Evolutionary conservation across 441 rosid species (phyloP).

Genomic region (Dalechampia spathulata): DNA sequence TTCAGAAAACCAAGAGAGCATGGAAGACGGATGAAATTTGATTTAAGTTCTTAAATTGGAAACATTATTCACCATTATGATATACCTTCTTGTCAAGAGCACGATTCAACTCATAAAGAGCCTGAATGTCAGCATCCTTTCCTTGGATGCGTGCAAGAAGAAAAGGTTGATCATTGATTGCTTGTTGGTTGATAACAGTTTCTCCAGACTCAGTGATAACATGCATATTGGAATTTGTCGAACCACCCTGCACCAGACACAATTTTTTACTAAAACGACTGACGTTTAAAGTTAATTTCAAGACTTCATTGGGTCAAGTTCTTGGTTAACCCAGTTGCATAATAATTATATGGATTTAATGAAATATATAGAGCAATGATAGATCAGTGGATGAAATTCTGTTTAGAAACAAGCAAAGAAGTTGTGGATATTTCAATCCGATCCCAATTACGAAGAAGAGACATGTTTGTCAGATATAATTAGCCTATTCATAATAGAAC

Average conservation of each 20-base stretch:
- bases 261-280: conserved; percentile 20
- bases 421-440: too few relatives aligned
- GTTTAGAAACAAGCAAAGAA: conserved; percentile 1
- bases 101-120: conserved; percentile 51
- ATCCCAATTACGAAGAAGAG: not conserved
- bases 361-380: not conserved
- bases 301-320: not conserved
- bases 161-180: conserved; percentile 38
- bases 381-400: not conserved
- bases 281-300: not conserved
- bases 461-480: not conserved
- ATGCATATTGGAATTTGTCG: conserved; percentile 37
- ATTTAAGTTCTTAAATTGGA: not conserved
- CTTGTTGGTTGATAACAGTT: conserved; percentile 29
- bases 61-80: conserved; percentile 6
- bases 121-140: conserved; percentile 71
- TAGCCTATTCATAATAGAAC: not conserved
- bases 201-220: conserved; percentile 33
- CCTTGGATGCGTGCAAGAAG: conserved; percentile 43
- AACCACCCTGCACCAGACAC: conserved; percentile 36
- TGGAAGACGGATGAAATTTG: not conserved
- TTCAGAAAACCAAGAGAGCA: not conserved
- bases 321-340: conserved; percentile 5
- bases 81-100: conserved; percentile 81
- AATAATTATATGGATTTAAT: not conserved